phyloP scores from a whole-genome alignment of 352 stramenopile species.

The Globisporangium orthogonon region DNA sequence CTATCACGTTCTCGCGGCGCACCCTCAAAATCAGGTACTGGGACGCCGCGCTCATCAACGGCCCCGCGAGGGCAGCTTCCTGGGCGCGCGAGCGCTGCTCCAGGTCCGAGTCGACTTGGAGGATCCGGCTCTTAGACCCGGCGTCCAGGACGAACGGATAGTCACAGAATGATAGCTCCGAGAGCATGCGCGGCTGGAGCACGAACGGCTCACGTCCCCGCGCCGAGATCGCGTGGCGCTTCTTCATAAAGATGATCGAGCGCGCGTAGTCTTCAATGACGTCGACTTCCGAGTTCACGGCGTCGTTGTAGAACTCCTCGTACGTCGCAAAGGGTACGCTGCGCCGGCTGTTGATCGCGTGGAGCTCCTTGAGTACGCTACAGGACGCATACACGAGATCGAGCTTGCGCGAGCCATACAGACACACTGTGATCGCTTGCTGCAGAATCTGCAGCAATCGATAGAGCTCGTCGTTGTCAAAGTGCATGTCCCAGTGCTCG shows the following conservation, averaged over 20 bases:
- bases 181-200: conserved; percentile 52
- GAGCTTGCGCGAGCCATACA: conserved; percentile 66
- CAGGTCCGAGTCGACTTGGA: conserved; percentile 74
- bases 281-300: conserved; percentile 78
- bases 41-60: conserved; percentile 24
- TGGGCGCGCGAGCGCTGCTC: conserved; percentile 56
- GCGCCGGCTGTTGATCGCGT: conserved; percentile 48
- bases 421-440: conserved; percentile 67
- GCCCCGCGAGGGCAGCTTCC: conserved; percentile 40
- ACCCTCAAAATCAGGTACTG: conserved; percentile 66
- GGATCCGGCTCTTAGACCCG: conserved; percentile 66
- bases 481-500: conserved; percentile 46
- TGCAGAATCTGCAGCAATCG: conserved; percentile 66
- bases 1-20: conserved; percentile 65
- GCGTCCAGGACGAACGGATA: conserved; percentile 77
- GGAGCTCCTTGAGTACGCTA: conserved; percentile 56
- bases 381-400: conserved; percentile 73
- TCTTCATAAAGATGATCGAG: conserved; percentile 71
- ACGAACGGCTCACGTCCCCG: conserved; percentile 13
- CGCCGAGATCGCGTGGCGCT: conserved; percentile 21
- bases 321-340: conserved; percentile 46
- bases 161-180: conserved; percentile 77
- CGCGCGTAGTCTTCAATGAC: conserved; percentile 70
- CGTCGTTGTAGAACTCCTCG: conserved; percentile 80
- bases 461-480: conserved; percentile 51